phyloP scores from a whole-genome alignment of 768 basidiomycete species.

The Lactarius vividus region DNA sequence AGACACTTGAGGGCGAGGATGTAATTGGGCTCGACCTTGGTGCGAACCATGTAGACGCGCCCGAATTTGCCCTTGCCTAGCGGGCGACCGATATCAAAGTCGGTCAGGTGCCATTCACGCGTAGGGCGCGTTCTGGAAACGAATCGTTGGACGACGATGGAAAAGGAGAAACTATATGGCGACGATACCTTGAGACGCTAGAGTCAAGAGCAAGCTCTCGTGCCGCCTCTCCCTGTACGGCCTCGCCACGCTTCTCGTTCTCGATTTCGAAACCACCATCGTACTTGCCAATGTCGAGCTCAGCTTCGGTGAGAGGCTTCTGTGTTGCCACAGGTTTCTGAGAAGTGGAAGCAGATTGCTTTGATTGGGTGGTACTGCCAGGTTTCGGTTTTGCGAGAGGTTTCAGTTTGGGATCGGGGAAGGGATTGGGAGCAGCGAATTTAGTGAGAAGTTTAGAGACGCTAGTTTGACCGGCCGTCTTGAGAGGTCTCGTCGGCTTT shows the following conservation, averaged over 20 bases:
- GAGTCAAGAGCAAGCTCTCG: slow-evolving; percentile 83
- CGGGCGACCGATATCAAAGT: slow-evolving; percentile 93
- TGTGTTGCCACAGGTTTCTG: slow-evolving; percentile 26
- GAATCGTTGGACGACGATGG: slow-evolving; percentile 8
- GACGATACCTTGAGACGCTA: slow-evolving; percentile 55
- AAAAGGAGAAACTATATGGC: background rate
- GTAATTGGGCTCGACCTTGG: slow-evolving; percentile 82
- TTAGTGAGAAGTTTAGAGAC: slow-evolving; percentile 74
- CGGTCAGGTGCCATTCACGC: slow-evolving; percentile 77
- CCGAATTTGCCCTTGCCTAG: slow-evolving; percentile 99
- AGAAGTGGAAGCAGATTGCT: slow-evolving; percentile 16
- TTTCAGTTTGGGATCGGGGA: slow-evolving; percentile 32
- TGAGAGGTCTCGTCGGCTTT: slow-evolving; percentile 39
- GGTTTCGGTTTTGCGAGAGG: slow-evolving; percentile 27
- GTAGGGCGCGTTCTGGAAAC: slow-evolving; percentile 60
- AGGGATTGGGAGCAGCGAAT: slow-evolving; percentile 65
- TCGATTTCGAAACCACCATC: slow-evolving; percentile 97
- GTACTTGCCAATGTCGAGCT: slow-evolving; percentile 81
- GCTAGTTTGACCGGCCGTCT: slow-evolving; percentile 56
- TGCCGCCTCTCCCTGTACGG: slow-evolving; percentile 73
- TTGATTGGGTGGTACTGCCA: slow-evolving; percentile 26
- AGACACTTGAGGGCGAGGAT: slow-evolving; percentile 96
- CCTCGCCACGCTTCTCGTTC: slow-evolving; percentile 73
- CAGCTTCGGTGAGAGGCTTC: slow-evolving; percentile 29
- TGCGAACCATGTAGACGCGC: slow-evolving; percentile 97